These are phyloP conservation scores for Aspergillus ibericus DNA, from an alignment of 2,329 filamentous ascomycete genomes.

Conservation along the genomic window DNA sequence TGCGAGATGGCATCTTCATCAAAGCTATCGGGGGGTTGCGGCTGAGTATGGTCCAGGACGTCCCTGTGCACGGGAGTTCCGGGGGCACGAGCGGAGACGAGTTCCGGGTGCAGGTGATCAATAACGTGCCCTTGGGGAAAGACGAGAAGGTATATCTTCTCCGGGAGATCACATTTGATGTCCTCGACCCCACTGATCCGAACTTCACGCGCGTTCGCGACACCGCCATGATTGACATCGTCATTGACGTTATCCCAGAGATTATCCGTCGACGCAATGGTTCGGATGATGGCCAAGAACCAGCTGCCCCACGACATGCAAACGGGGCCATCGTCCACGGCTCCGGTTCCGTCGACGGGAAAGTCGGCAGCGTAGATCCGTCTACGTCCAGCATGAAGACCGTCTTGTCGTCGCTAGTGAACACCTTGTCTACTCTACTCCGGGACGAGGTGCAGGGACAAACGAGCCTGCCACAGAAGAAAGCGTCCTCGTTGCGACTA, in stretches of 20 bases:
- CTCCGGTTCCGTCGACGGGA: conserved; percentile 25
- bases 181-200: conserved; percentile 66
- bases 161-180: conserved; percentile 71
- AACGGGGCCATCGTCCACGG: conserved; percentile 22
- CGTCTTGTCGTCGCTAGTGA: conserved; percentile 49
- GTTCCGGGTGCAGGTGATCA: conserved; percentile 70
- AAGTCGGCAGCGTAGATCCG: conserved; percentile 26
- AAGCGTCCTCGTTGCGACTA: conserved; percentile 36
- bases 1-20: conserved; percentile 60
- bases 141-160: conserved; percentile 85
- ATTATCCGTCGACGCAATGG: conserved; percentile 33
- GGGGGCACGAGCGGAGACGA: conserved; percentile 31
- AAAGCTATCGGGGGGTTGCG: conserved; percentile 62
- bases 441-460: conserved; percentile 42
- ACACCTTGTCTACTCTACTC: conserved; percentile 53
- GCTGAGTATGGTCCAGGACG: conserved; percentile 51
- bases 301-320: conserved; percentile 23
- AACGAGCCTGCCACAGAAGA: conserved; percentile 28
- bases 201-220: conserved; percentile 80
- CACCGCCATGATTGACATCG: conserved; percentile 68
- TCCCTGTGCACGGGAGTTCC: conserved; percentile 27
- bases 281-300: conserved; percentile 30
- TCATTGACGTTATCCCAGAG: conserved; percentile 58
- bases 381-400: conserved; percentile 39
- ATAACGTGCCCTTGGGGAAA: conserved; percentile 75